Percentiles rank a stretch among this genome's conserved stretches.
Evolutionary conservation across 305 asterid genomes (phyloP).

Genomic region (Caryopteris hybrid): DNA sequence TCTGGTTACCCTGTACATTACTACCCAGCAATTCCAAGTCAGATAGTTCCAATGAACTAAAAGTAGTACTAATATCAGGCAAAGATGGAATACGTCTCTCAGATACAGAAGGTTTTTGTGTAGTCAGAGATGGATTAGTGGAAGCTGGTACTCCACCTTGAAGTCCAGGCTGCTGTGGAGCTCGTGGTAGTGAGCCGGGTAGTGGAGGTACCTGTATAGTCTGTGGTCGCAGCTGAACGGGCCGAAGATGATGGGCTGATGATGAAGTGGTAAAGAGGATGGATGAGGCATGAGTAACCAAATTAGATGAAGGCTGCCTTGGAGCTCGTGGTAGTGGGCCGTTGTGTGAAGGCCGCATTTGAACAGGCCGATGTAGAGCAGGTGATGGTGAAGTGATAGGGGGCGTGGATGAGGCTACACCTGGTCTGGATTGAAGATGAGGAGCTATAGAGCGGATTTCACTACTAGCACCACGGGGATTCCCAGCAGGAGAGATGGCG

Average conservation of each 20-base stretch:
- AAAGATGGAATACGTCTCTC: constrained; percentile 15
- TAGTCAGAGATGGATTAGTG: constrained; percentile 8
- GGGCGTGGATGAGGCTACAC: constrained; percentile 1
- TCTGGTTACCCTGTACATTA: constrained; percentile 21
- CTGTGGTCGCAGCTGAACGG: constrained; percentile 21
- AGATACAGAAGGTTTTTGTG: constrained; percentile 21
- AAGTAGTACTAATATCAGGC: constrained; percentile 27
- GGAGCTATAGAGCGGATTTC: constrained; percentile 32
- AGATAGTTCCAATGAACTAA: constrained; percentile 16
- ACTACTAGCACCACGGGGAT: constrained; percentile 18
- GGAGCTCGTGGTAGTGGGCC: not conserved
- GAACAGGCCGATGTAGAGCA: constrained; percentile 18
- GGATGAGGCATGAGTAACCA: constrained; percentile 5
- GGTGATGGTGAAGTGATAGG: constrained; percentile 5
- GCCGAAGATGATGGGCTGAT: constrained; percentile 14
- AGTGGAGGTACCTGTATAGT: constrained; percentile 19
- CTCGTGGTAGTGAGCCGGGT: constrained; percentile 3
- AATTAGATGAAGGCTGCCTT: constrained; percentile 1
- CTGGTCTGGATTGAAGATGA: constrained; percentile 37
- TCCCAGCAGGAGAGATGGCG: constrained; percentile 28
- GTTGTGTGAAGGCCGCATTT: constrained; percentile 21
- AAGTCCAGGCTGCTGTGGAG: constrained; percentile 13
- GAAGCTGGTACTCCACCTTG: constrained; percentile 9
- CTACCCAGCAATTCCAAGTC: constrained; percentile 25
- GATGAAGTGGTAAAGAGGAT: constrained; percentile 4